phyloP scores from a whole-genome alignment of 1,139 yeast genomes.

The Taphrina communis region DNA sequence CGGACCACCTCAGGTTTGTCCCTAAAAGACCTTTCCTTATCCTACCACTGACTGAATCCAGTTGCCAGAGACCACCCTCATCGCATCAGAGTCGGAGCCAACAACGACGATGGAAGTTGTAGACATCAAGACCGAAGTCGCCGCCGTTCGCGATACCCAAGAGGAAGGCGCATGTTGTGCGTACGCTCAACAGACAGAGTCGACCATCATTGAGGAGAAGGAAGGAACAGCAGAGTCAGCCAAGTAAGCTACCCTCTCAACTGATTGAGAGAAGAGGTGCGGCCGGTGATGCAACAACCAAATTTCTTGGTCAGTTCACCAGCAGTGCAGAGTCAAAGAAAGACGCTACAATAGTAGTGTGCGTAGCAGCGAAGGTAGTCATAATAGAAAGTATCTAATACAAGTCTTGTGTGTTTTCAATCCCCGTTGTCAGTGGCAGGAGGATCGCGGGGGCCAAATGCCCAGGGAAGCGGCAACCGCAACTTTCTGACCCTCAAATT shows the following conservation, averaged over 20 bases:
- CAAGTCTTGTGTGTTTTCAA: not conserved
- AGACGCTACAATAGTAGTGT: not conserved
- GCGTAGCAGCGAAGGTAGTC: slow-evolving; percentile 3
- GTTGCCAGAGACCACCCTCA: slow-evolving; percentile 18
- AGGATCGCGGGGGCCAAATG: too few species aligned
- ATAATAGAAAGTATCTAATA: slow-evolving; percentile 1
- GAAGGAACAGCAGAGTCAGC: not conserved
- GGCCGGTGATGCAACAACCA: too few species aligned
- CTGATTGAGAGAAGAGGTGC: too few species aligned
- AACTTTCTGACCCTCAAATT: too few species aligned
- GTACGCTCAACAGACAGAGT: not conserved
- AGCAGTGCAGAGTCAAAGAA: not conserved
- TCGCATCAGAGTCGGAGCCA: slow-evolving; percentile 1
- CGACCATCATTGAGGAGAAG: slow-evolving; percentile 10
- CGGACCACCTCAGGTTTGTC: slow-evolving; percentile 19
- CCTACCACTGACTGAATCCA: not conserved
- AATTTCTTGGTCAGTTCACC: too few species aligned
- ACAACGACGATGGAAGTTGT: slow-evolving; percentile 2
- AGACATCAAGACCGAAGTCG: not conserved
- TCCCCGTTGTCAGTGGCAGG: too few species aligned
- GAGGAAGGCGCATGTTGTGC: not conserved
- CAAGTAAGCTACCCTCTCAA: not conserved
- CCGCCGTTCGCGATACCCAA: not conserved
- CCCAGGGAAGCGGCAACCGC: too few species aligned
- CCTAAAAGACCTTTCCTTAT: not conserved